These are phyloP conservation scores for Salix brachista DNA, from an alignment of 345 rosid genomes.

Conservation along the genomic window DNA sequence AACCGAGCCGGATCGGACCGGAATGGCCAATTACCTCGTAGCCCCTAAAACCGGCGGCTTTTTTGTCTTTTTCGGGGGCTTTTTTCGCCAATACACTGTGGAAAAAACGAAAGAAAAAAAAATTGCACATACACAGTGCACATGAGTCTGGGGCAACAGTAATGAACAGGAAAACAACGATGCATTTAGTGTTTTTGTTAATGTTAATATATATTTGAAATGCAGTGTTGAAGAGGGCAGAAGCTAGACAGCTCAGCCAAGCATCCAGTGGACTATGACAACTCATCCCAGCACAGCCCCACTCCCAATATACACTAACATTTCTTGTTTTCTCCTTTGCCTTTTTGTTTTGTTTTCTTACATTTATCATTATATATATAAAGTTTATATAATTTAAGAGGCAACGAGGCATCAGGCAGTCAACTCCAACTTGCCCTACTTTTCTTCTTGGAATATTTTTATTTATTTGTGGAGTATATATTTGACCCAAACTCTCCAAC, in stretches of 20 bases:
- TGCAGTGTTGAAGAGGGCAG: neutral
- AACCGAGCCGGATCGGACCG: too few relatives aligned
- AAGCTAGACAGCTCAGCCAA: constrained; percentile 14
- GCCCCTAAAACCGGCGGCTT: too few relatives aligned
- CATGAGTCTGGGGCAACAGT: too few relatives aligned
- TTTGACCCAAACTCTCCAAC: neutral
- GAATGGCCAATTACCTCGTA: too few relatives aligned
- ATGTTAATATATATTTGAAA: neutral
- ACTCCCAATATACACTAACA: neutral
- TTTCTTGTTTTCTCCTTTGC: neutral
- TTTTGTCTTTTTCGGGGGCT: too few relatives aligned
- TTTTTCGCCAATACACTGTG: too few relatives aligned
- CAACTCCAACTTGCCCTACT: neutral
- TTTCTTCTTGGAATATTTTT: neutral
- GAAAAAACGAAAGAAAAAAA: too few relatives aligned
- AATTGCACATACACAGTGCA: too few relatives aligned
- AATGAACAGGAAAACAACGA: too few relatives aligned
- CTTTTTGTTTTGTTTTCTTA: neutral
- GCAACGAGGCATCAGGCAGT: neutral
- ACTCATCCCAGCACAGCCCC: constrained; percentile 20
- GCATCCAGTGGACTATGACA: constrained; percentile 25
- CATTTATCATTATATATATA: too few relatives aligned
- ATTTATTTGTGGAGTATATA: neutral
- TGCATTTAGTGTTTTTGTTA: too few relatives aligned
- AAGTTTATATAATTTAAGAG: neutral